These are phyloP conservation scores for Pleurotus ostreatus DNA, from an alignment of 768 basidiomycete species.

Conservation along the genomic window DNA sequence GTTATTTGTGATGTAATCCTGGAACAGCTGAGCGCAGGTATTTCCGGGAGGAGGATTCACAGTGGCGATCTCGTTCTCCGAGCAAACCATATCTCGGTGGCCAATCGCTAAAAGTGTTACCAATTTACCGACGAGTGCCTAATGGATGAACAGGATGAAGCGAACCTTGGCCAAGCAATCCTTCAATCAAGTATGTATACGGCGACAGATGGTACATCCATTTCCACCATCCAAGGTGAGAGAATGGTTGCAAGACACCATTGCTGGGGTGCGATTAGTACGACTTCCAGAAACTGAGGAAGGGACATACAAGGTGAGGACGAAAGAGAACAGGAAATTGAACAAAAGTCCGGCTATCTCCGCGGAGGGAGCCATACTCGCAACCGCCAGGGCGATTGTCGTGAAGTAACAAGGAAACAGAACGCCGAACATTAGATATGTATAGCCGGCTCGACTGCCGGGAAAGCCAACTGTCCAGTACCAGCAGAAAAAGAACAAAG, in stretches of 20 bases:
- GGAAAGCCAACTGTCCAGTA: conserved; percentile 68
- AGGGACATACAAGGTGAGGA: conserved; percentile 38
- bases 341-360: conserved; percentile 43
- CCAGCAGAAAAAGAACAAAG: conserved; percentile 63
- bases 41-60: conserved; percentile 50
- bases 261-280: conserved; percentile 20
- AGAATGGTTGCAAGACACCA: conserved; percentile 45
- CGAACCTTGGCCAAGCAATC: conserved; percentile 11
- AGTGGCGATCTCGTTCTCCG: conserved; percentile 45
- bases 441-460: conserved; percentile 50
- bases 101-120: conserved; percentile 32
- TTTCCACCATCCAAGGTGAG: conserved; percentile 42
- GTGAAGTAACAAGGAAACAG: conserved; percentile 54
- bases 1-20: conserved; percentile 39
- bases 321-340: conserved; percentile 40
- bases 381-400: conserved; percentile 37
- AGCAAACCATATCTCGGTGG: conserved; percentile 39
- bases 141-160: conserved; percentile 25
- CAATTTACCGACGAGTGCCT: conserved; percentile 12
- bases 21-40: conserved; percentile 51
- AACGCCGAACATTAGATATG: conserved; percentile 49
- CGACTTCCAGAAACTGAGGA: not conserved
- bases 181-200: conserved; percentile 41
- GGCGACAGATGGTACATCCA: conserved; percentile 50
- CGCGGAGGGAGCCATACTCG: conserved; percentile 43